Conservation (phyloP, 1,284 basidiomycete genomes). For the Naganishia sp. region DNA sequence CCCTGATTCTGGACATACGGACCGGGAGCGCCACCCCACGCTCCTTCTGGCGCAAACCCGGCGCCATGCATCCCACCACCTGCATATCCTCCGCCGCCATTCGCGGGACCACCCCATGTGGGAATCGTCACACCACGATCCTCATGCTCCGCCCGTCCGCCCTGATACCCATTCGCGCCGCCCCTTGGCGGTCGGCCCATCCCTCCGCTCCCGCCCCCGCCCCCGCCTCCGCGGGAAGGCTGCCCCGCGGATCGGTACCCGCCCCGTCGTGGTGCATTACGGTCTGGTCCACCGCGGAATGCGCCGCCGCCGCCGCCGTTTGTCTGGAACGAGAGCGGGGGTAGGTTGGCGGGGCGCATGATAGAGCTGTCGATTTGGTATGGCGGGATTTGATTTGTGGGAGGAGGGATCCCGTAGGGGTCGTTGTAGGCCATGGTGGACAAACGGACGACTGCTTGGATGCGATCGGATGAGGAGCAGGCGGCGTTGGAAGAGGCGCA, state of each 20-base stretch:
- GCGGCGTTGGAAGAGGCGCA: no score
- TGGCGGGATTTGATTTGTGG: neutral
- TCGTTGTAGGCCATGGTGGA: constrained; percentile 20
- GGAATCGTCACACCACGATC: no score
- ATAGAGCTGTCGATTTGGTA: constrained; percentile 22
- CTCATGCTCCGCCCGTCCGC: no score
- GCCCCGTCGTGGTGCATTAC: constrained; percentile 31
- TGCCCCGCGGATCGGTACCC: constrained; percentile 14
- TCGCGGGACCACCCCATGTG: no score
- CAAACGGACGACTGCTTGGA: no score
- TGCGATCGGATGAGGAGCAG: no score
- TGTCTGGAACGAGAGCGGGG: constrained; percentile 19
- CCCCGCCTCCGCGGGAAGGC: neutral
- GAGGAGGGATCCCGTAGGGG: constrained; percentile 5
- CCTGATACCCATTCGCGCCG: no score
- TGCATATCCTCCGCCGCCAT: no score
- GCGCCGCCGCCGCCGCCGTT: neutral
- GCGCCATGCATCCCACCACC: no score
- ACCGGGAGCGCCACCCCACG: no score
- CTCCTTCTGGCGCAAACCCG: no score
- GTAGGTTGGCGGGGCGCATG: constrained; percentile 21
- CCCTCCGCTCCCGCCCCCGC: neutral
- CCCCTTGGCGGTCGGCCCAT: constrained; percentile 26
- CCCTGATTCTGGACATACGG: neutral
- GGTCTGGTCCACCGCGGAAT: constrained; percentile 24